These are phyloP conservation scores for Aspergillus bridgeri DNA, from an alignment of 495 filamentous ascomycete genomes.

Conservation along the genomic window DNA sequence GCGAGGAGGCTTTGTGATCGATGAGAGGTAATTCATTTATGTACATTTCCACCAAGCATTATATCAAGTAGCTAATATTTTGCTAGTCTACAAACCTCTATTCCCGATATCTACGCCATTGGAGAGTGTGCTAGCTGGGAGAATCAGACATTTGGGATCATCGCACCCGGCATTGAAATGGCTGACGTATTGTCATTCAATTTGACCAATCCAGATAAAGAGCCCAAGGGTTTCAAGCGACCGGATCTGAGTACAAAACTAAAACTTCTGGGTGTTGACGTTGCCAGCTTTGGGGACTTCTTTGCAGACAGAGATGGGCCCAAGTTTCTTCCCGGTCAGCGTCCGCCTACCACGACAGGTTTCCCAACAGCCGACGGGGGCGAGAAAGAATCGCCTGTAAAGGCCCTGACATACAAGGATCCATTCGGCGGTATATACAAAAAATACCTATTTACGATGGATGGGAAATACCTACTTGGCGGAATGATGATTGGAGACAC, in stretches of 20 bases:
- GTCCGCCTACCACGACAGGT: slow-evolving; percentile 26
- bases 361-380: slow-evolving; percentile 28
- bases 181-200: slow-evolving; percentile 95
- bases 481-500: slow-evolving; percentile 99
- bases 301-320: slow-evolving; percentile 91
- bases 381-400: slow-evolving; percentile 56
- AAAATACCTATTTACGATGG: slow-evolving; percentile 89
- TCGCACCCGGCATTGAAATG: slow-evolving; percentile 95
- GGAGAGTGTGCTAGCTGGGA: slow-evolving; percentile 96
- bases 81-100: slow-evolving; percentile 64
- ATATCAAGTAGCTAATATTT: background rate
- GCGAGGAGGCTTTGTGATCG: slow-evolving; percentile 74
- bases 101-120: slow-evolving; percentile 78
- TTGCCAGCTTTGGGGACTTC: slow-evolving; percentile 94
- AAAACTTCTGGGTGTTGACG: slow-evolving; percentile 90
- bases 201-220: slow-evolving; percentile 77
- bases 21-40: slow-evolving; percentile 43
- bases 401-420: slow-evolving; percentile 88
- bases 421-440: slow-evolving; percentile 95
- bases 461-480: slow-evolving; percentile 89
- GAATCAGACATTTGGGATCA: slow-evolving; percentile 87
- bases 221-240: slow-evolving; percentile 68
- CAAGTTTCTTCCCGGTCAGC: slow-evolving; percentile 62
- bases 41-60: background rate
- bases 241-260: slow-evolving; percentile 93